Percentiles rank a stretch among this genome's conserved stretches.
Evolutionary conservation across 148 eudicot species (phyloP).

Genomic region (Agrostemma githago): DNA sequence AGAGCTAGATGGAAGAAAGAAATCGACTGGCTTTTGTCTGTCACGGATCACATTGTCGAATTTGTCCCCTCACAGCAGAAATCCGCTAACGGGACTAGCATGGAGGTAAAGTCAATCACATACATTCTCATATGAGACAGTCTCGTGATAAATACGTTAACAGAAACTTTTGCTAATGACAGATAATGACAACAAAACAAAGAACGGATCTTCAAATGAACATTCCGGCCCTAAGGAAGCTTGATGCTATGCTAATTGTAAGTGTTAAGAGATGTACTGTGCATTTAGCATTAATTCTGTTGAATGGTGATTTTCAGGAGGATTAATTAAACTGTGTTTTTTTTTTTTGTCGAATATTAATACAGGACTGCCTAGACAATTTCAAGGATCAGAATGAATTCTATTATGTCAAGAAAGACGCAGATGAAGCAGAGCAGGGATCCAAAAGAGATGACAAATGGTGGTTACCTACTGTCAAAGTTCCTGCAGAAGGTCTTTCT

Average conservation of each 20-base stretch:
- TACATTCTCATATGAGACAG: background rate
- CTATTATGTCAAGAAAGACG: slow-evolving; percentile 52
- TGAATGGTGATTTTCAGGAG: background rate
- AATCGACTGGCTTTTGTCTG: slow-evolving; percentile 78
- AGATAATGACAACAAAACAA: slow-evolving; percentile 74
- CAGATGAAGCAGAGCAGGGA: slow-evolving; percentile 35
- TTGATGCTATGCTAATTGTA: slow-evolving; percentile 75
- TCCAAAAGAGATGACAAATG: slow-evolving; percentile 55
- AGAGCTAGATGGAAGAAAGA: slow-evolving; percentile 69
- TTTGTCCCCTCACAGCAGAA: slow-evolving; percentile 61
- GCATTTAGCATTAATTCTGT: background rate
- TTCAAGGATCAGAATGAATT: slow-evolving; percentile 68
- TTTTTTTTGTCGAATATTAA: background rate
- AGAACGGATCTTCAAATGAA: slow-evolving; percentile 66
- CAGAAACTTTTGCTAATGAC: background rate
- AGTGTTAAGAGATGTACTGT: slow-evolving; percentile 21
- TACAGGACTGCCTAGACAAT: slow-evolving; percentile 67
- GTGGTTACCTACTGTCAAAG: slow-evolving; percentile 78
- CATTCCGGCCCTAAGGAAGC: slow-evolving; percentile 70
- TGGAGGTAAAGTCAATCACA: slow-evolving; percentile 46
- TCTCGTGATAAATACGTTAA: background rate
- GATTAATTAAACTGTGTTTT: background rate
- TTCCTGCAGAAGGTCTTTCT: slow-evolving; percentile 60
- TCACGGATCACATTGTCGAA: slow-evolving; percentile 76
- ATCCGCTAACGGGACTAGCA: slow-evolving; percentile 53